phyloP scores from a whole-genome alignment of 306 rosid species.

The Cicer bijugum region DNA sequence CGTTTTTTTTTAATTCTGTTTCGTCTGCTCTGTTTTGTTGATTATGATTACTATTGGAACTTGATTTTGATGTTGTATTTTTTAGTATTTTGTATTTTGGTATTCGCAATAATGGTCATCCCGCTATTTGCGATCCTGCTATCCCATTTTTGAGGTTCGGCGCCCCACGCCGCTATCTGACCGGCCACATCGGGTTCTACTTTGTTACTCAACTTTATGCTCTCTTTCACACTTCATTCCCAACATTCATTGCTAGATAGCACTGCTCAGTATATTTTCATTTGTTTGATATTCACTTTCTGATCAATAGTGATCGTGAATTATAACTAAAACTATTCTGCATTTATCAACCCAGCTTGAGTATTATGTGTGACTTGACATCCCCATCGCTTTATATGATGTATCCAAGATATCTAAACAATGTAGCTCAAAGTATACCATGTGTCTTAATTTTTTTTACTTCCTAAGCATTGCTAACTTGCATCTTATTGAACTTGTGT shows the following conservation, averaged over 20 bases:
- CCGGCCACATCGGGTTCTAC: too few species aligned
- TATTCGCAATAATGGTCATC: too few species aligned
- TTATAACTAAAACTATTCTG: neutral
- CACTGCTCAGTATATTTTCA: neutral
- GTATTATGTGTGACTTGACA: neutral
- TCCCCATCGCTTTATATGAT: neutral
- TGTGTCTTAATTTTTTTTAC: neutral
- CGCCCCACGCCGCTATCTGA: too few species aligned
- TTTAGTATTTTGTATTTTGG: too few species aligned
- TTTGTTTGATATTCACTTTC: constrained; percentile 14
- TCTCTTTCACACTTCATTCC: neutral
- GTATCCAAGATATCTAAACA: neutral
- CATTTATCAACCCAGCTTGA: constrained; percentile 2
- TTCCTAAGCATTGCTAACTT: too few species aligned
- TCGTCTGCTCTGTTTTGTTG: too few species aligned
- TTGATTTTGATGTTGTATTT: too few species aligned
- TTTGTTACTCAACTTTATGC: neutral
- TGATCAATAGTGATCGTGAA: neutral
- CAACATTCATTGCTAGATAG: neutral
- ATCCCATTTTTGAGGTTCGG: too few species aligned
- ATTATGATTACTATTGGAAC: too few species aligned
- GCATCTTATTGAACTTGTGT: too few species aligned
- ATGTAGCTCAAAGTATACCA: neutral
- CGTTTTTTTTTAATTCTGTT: too few species aligned
- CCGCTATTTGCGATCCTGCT: too few species aligned